Evolutionary conservation across 768 basidiomycete genomes (phyloP), one percentile per base, ranked within the genome.

Genomic region (Daedaleopsis sinensis): DNA sequence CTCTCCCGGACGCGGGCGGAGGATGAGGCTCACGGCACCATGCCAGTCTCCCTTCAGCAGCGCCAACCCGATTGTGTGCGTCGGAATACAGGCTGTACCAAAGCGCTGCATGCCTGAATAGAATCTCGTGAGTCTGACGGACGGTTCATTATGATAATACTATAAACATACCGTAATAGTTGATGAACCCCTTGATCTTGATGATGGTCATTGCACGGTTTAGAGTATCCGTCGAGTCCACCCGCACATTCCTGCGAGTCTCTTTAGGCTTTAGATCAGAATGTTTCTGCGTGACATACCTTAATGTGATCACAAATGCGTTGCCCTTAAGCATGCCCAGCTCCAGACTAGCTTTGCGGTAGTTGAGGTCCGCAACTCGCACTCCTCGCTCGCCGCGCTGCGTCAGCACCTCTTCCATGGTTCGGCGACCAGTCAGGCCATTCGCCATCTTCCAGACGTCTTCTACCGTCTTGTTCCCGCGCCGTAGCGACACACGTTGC

Each of bases 301-400:
- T 83, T 19, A 99, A 79, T 0, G 96, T 98, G 64, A 99, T 96
- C 48, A 95, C 81, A 67, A 99, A 99, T 7, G 88, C 86, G 73
- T 99, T 99, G 10, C 97, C 97, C 74, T 95, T 94, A 68, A 98
- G 79, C 93, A 96, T 94, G 6, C 97, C 97, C 49, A 99, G 80
- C 72, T 98, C 95, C 48, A 99, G 75, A 60, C 86, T 82, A 1
- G 87, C 82, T 68, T 91, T 90, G 54, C 88, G 83, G 74, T 98
- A 98, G 51, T 84, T 86, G 64, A 98, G 75, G 74, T 98, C 96
- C 0, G 93, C 86, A 54, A 98, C 87, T 58, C 96, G 79, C 47
- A 97, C 80, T 1, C 96, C 96, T 46, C 93, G 84, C 63, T 98
- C 96, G 19, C 94, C 96, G 36, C 96, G 83, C 68, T 88, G 83